These are phyloP conservation scores for Plectosphaerella sp. DNA, from an alignment of 2,329 filamentous ascomycete species.

Conservation along the genomic window DNA sequence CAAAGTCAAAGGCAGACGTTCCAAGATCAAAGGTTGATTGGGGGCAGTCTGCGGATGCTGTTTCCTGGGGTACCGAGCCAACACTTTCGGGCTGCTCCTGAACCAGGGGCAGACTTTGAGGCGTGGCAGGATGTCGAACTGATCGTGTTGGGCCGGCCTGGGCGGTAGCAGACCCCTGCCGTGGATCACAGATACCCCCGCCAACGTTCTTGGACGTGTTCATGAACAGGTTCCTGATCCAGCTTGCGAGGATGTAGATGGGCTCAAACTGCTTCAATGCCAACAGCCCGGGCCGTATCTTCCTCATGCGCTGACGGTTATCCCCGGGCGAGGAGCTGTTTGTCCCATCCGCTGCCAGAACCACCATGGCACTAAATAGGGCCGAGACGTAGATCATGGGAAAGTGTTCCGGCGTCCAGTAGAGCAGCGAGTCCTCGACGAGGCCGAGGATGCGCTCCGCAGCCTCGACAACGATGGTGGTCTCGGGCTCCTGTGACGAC, in stretches of 20 bases:
- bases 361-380: not conserved
- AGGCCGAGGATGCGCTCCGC: not conserved
- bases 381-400: slow-evolving; percentile 1
- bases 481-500: not conserved
- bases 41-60: not conserved
- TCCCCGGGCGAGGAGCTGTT: not conserved
- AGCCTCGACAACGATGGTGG: not conserved
- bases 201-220: not conserved
- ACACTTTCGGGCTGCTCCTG: not conserved
- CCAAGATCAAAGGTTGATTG: not conserved
- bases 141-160: not conserved
- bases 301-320: not conserved
- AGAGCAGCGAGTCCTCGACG: not conserved
- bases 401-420: slow-evolving; percentile 1
- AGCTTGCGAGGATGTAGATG: not conserved
- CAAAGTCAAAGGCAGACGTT: not conserved
- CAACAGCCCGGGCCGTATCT: not conserved
- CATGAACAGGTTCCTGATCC: not conserved
- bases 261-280: not conserved
- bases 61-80: not conserved
- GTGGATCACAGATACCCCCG: too few species aligned
- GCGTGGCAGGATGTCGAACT: not conserved
- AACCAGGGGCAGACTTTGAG: not conserved
- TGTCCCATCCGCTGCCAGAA: not conserved
- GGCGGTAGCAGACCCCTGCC: not conserved